phyloP scores from a whole-genome alignment of 345 rosid genomes.

The Citrus trifoliata region DNA sequence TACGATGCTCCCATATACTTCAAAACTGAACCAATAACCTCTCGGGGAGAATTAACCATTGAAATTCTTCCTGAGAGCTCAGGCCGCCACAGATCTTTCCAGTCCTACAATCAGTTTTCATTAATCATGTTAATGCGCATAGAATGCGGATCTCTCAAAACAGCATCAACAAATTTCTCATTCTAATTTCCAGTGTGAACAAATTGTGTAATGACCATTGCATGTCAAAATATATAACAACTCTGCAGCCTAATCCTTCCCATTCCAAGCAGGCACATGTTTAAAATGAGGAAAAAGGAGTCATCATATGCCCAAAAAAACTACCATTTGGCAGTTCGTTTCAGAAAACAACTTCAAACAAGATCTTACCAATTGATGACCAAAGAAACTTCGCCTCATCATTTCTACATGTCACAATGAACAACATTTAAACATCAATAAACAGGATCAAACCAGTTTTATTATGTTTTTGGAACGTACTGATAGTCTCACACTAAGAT shows the following conservation, averaged over 20 bases:
- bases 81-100: conserved; percentile 89
- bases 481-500: too few relatives aligned
- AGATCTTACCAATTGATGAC: too few relatives aligned
- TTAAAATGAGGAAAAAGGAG: not conserved
- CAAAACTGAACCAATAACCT: conserved; percentile 78
- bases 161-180: not conserved
- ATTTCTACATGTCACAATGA: too few relatives aligned
- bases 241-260: not conserved
- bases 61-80: conserved; percentile 84
- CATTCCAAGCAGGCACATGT: too few relatives aligned
- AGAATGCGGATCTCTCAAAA: not conserved
- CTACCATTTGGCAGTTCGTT: not conserved
- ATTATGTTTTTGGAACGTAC: too few relatives aligned
- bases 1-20: conserved; percentile 92
- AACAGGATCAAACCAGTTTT: too few relatives aligned
- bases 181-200: not conserved
- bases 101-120: conserved; percentile 53
- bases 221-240: not conserved
- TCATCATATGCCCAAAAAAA: not conserved
- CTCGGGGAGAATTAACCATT: conserved; percentile 88
- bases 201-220: too few relatives aligned
- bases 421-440: too few relatives aligned
- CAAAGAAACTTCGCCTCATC: too few relatives aligned
- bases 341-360: not conserved
- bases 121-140: not conserved